Evolutionary conservation across 1,139 yeast genomes (phyloP), one percentile per base, ranked within the genome.

Genomic region (Zygosaccharomyces sapae): DNA sequence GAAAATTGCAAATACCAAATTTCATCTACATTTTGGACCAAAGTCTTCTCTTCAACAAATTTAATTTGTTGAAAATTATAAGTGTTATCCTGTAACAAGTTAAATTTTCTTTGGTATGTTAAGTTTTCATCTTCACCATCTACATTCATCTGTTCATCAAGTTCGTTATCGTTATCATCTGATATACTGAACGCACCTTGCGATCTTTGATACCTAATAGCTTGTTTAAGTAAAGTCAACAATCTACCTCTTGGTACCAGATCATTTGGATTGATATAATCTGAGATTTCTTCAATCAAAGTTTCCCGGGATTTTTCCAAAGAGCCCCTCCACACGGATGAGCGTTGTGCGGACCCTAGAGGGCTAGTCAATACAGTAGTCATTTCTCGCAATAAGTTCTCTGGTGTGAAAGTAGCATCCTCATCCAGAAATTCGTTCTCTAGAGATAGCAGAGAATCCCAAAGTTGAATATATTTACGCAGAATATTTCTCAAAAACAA

Each of bases 1-100:
- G 94, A 84, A 61, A 87, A 89, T 50, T 79, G 78, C 12, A 85
- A 73, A 59, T 75, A 83, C 97, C 97, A 90, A 4, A 87, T 94
- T 63, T 90, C 96, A 56, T 84, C 81, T 0, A 71, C 68, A 60
- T 86, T 94, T 44, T 73, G 71, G 1, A 69, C 61, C 19, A 88
- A 57, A 0, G 71, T 64, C 43, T 70, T 70, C 2, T 70, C 53
- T 20, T 51, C 62, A n/a, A 47, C 50, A 46, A 63, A 62, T 18
- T 53, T 47, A 16, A 62, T 54, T 22, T 56, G 53, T 24, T 52
- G 53, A 24, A 54, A 56, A 27, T 55, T 53, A 4, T 62, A 52
- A 9, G 50, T 47, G 38, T 62, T 59, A 41, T 63, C 66, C 44
- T 63, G 67, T 16, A 63, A 48, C 19, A 63, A 43, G 34, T 59